A percentile compares a stretch with the other conserved stretches of the same genome.
phyloP scores from a whole-genome alignment of 164 flowering plant species.

The Warburgia ugandensis region DNA sequence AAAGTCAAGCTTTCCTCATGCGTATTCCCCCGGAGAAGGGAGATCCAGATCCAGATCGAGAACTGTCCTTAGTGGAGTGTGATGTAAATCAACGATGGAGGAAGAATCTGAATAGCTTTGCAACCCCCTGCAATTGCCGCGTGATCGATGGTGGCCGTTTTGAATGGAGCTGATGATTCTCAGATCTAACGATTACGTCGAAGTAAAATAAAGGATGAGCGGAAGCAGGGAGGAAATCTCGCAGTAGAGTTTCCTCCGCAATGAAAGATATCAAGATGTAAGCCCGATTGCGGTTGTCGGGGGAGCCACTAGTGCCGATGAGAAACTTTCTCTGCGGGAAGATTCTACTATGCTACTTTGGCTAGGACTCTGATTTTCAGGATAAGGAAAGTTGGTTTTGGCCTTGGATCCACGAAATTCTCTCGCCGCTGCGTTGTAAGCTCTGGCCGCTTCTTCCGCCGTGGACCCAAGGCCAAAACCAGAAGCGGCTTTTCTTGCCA shows the following conservation, averaged over 20 bases:
- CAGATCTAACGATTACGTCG: constrained; percentile 25
- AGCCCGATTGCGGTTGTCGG: constrained; percentile 6
- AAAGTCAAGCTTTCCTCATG: too few relatives aligned
- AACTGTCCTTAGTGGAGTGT: constrained; percentile 13
- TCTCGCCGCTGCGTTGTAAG: constrained; percentile 63
- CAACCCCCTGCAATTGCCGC: constrained; percentile 6
- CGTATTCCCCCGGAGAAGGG: constrained; percentile 33
- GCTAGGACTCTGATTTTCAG: constrained; percentile 41
- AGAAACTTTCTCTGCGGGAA: constrained; percentile 25
- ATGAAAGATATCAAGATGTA: constrained; percentile 27
- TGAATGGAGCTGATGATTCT: constrained; percentile 1
- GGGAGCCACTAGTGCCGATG: constrained; percentile 5
- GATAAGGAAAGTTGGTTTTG: constrained; percentile 51
- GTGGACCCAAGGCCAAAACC: constrained; percentile 73
- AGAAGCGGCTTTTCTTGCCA: constrained; percentile 62
- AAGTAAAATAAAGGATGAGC: constrained; percentile 31
- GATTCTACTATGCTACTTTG: constrained; percentile 70
- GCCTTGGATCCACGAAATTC: constrained; percentile 66
- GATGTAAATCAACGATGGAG: constrained; percentile 29
- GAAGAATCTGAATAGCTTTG: constrained; percentile 61
- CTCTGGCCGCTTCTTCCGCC: constrained; percentile 68
- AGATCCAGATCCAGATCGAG: constrained; percentile 48
- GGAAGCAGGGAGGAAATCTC: constrained; percentile 11
- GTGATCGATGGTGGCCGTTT: constrained; percentile 3
- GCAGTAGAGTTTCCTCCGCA: constrained; percentile 12